Evolutionary conservation across 2,329 filamentous ascomycete species (phyloP).

Genomic region (Westerdykella sp.): DNA sequence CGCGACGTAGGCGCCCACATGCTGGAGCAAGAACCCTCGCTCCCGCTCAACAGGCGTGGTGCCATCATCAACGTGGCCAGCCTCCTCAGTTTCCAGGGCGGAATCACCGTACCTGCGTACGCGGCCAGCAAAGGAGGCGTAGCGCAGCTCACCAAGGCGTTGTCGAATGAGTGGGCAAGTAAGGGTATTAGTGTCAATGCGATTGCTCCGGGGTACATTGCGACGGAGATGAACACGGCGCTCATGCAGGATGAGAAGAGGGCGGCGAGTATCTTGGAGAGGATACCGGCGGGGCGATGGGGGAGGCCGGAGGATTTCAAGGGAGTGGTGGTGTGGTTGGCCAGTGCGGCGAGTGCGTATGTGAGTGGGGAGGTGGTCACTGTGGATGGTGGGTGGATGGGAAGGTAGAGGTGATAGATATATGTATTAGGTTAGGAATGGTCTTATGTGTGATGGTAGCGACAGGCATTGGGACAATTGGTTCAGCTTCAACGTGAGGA

Average conservation of each 20-base stretch:
- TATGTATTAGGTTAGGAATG: too few species aligned
- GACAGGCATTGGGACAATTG: too few species aligned
- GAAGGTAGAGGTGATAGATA: constrained; percentile 48
- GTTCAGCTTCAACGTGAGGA: too few species aligned
- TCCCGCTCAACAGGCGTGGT: constrained; percentile 51
- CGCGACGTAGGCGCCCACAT: constrained; percentile 76
- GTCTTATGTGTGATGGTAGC: too few species aligned
- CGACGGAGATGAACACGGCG: constrained; percentile 89
- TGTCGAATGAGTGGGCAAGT: constrained; percentile 81
- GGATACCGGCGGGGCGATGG: constrained; percentile 82
- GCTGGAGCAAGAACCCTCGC: constrained; percentile 51
- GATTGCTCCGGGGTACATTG: constrained; percentile 84
- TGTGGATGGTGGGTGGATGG: constrained; percentile 93
- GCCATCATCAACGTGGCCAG: constrained; percentile 80
- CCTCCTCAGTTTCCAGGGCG: constrained; percentile 78
- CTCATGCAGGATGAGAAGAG: constrained; percentile 66
- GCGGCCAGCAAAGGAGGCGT: constrained; percentile 81
- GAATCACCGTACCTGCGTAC: constrained; percentile 82
- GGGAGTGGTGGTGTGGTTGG: constrained; percentile 71
- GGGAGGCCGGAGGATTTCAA: constrained; percentile 82
- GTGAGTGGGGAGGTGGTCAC: constrained; percentile 75
- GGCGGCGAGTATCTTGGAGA: constrained; percentile 64
- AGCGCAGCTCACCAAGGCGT: constrained; percentile 74
- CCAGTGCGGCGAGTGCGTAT: constrained; percentile 70
- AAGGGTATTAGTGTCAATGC: constrained; percentile 79